Evolutionary conservation across 2,329 filamentous ascomycete genomes (phyloP).

Genomic region (Raffaelea deltoideospora): DNA sequence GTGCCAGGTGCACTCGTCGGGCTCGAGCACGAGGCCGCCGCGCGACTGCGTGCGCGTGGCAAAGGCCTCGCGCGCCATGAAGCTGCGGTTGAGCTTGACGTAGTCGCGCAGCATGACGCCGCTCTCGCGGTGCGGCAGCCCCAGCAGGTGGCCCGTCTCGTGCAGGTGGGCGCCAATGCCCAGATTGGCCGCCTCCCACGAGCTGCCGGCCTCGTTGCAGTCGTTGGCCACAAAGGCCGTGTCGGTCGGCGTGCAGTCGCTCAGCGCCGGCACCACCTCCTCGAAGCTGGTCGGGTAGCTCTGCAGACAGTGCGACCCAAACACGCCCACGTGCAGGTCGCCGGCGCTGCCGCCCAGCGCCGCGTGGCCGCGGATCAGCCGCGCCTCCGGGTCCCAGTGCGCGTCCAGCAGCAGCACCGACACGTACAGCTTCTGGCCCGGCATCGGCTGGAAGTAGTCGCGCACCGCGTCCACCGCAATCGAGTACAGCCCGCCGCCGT

Average conservation of each 20-base stretch:
- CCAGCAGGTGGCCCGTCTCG: constrained; percentile 79
- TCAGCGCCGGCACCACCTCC: constrained; percentile 78
- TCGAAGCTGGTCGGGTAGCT: constrained; percentile 83
- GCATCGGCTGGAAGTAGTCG: constrained; percentile 56
- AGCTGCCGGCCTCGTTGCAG: constrained; percentile 73
- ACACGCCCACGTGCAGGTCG: constrained; percentile 71
- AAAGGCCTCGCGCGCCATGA: constrained; percentile 67
- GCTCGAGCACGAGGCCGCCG: constrained; percentile 53
- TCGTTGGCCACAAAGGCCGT: constrained; percentile 69
- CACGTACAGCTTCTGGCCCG: constrained; percentile 76
- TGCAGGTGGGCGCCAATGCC: constrained; percentile 88
- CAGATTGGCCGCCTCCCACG: constrained; percentile 90
- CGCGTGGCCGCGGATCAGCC: constrained; percentile 65
- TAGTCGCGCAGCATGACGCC: constrained; percentile 93
- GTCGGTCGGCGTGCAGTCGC: constrained; percentile 81
- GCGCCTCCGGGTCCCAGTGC: constrained; percentile 63
- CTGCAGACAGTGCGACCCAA: constrained; percentile 82
- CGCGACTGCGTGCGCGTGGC: constrained; percentile 76
- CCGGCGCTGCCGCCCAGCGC: constrained; percentile 62
- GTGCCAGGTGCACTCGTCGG: constrained; percentile 86
- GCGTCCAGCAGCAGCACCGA: constrained; percentile 76
- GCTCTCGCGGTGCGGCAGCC: constrained; percentile 74
- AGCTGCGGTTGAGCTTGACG: constrained; percentile 67
- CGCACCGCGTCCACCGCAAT: constrained; percentile 67
- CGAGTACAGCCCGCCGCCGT: constrained; percentile 58